phyloP scores from a whole-genome alignment of 768 basidiomycete species.

The Hygrophorus pudorinus region DNA sequence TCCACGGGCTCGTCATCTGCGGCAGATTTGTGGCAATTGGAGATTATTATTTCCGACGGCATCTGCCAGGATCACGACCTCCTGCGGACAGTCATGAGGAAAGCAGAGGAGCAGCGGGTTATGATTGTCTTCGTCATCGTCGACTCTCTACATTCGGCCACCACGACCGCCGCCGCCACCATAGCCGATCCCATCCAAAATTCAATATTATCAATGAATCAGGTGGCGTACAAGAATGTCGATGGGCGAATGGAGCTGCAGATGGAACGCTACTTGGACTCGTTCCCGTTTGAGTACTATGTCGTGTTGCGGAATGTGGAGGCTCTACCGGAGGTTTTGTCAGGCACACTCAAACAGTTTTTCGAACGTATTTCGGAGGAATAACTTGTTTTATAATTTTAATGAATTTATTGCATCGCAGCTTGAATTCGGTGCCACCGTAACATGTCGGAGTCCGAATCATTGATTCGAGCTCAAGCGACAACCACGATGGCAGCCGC shows the following conservation, averaged over 20 bases:
- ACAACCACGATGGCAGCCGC: too few relatives aligned
- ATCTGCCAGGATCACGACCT: slow-evolving; percentile 93
- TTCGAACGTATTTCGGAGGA: slow-evolving; percentile 77
- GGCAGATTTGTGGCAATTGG: slow-evolving; percentile 90
- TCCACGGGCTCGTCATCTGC: slow-evolving; percentile 51
- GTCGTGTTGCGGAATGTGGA: slow-evolving; percentile 88
- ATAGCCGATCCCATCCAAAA: slow-evolving; percentile 29
- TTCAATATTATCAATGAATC: slow-evolving; percentile 90
- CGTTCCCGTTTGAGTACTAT: slow-evolving; percentile 97
- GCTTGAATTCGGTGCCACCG: too few relatives aligned
- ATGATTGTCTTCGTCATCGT: slow-evolving; percentile 96
- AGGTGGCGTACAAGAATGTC: slow-evolving; percentile 76
- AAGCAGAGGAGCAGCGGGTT: slow-evolving; percentile 81
- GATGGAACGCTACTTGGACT: slow-evolving; percentile 83
- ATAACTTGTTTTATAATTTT: too few relatives aligned
- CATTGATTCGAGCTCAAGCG: too few relatives aligned
- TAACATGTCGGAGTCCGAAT: too few relatives aligned
- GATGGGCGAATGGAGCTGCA: slow-evolving; percentile 79
- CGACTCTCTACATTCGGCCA: slow-evolving; percentile 66
- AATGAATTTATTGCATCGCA: too few relatives aligned
- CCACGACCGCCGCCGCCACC: slow-evolving; percentile 13
- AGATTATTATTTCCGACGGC: slow-evolving; percentile 99
- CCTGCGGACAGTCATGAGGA: slow-evolving; percentile 68
- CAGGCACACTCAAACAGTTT: slow-evolving; percentile 85
- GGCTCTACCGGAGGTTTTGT: slow-evolving; percentile 82